These are phyloP conservation scores for Ormosia semicastrata DNA, from an alignment of 306 rosid species.

Conservation along the genomic window DNA sequence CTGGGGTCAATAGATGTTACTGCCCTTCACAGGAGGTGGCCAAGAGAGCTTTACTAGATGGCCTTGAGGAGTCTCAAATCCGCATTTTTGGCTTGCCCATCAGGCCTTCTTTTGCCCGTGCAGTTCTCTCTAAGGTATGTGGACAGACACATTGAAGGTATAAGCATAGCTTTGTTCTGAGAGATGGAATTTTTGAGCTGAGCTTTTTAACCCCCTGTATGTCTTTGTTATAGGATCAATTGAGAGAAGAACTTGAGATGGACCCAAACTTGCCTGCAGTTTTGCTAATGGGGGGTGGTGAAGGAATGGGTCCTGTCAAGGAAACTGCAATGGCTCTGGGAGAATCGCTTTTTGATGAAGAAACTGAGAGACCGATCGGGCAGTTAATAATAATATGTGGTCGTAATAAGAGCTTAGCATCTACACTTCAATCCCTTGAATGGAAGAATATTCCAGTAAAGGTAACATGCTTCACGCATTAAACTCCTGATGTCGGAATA, in stretches of 20 bases:
- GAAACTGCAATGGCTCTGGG: conserved; percentile 92
- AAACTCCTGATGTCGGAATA: neutral
- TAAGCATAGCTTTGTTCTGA: neutral
- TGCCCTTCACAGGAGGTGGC: conserved; percentile 87
- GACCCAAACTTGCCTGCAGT: conserved; percentile 86
- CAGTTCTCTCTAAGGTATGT: conserved; percentile 59
- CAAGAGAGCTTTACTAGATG: conserved; percentile 72
- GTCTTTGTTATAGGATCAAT: conserved; percentile 55
- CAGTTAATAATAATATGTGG: conserved; percentile 85
- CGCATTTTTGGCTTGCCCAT: conserved; percentile 84
- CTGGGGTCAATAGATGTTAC: conserved; percentile 92
- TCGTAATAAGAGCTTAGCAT: conserved; percentile 64
- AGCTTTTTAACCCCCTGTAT: neutral
- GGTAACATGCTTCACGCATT: conserved; percentile 44
- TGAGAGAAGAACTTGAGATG: conserved; percentile 84
- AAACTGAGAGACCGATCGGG: conserved; percentile 66
- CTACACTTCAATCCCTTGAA: conserved; percentile 58
- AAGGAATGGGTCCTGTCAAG: conserved; percentile 99
- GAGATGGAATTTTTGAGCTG: conserved; percentile 1
- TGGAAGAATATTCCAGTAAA: conserved; percentile 81
- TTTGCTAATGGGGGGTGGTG: conserved; percentile 97
- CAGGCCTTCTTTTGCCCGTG: conserved; percentile 90
- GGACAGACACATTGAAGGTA: no score
- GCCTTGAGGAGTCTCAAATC: conserved; percentile 74
- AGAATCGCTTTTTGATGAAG: conserved; percentile 66